Evolutionary conservation across 768 basidiomycete species (phyloP).

Genomic region (Mycena crocata): DNA sequence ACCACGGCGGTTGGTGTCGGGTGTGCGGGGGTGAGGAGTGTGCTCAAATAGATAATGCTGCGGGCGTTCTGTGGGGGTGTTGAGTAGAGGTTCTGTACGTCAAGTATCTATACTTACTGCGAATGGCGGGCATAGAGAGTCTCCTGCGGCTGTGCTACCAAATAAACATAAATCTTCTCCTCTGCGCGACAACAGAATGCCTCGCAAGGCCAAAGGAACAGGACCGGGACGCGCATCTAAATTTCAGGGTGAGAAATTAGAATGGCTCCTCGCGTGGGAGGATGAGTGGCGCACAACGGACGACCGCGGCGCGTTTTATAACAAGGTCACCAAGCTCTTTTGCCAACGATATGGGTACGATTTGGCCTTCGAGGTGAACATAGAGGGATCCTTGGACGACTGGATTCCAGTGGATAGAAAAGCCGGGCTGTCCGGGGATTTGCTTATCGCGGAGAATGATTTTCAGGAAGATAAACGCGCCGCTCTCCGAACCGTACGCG

Average conservation of each 20-base stretch:
- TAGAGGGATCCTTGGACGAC: neutral
- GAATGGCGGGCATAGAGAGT: too few relatives aligned
- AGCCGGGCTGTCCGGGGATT: neutral
- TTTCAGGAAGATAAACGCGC: neutral
- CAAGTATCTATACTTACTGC: too few relatives aligned
- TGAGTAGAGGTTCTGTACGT: too few relatives aligned
- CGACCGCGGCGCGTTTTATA: neutral
- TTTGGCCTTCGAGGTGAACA: neutral
- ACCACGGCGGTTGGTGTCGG: too few relatives aligned
- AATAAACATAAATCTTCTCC: too few relatives aligned
- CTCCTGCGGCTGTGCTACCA: too few relatives aligned
- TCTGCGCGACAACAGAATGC: neutral
- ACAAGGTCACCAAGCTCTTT: neutral
- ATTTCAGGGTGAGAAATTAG: conserved; percentile 6
- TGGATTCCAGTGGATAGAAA: neutral
- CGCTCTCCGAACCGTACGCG: neutral
- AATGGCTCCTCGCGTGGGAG: neutral
- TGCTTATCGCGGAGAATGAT: neutral
- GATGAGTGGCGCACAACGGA: neutral
- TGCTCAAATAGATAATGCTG: too few relatives aligned
- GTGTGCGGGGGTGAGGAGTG: too few relatives aligned
- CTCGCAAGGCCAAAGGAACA: neutral
- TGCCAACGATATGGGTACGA: conserved; percentile 14
- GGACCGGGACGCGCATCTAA: neutral
- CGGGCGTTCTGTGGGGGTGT: too few relatives aligned